These are phyloP conservation scores for Funneliformis mosseae DNA, from an alignment of 192 early-diverging fungal genomes.

Conservation along the genomic window DNA sequence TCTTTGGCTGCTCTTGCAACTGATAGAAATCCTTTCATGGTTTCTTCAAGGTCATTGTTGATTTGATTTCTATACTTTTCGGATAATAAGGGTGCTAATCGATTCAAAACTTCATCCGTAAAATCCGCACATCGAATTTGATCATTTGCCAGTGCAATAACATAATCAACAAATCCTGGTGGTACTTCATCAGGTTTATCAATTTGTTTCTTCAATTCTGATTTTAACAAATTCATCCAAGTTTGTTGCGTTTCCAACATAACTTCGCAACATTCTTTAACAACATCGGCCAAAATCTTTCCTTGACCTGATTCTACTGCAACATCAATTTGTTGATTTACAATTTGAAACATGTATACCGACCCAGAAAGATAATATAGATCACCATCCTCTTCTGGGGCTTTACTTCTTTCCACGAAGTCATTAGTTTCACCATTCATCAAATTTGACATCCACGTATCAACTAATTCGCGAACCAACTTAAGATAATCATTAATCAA, in stretches of 20 bases:
- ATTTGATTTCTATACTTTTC: constrained; percentile 65
- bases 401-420: constrained; percentile 67
- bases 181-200: constrained; percentile 75
- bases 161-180: constrained; percentile 91
- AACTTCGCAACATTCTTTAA: constrained; percentile 75
- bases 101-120: constrained; percentile 72
- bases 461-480: constrained; percentile 82
- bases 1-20: constrained; percentile 76
- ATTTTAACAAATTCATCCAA: constrained; percentile 78
- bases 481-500: constrained; percentile 90
- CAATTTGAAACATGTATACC: constrained; percentile 94
- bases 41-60: constrained; percentile 64
- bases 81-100: constrained; percentile 58
- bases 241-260: constrained; percentile 82
- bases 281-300: constrained; percentile 86
- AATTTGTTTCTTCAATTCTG: constrained; percentile 78
- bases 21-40: constrained; percentile 90
- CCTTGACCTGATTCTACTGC: constrained; percentile 83
- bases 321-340: constrained; percentile 96
- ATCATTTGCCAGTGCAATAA: constrained; percentile 96
- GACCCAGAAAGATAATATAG: constrained; percentile 84
- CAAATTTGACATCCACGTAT: constrained; percentile 92
- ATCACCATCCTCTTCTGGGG: constrained; percentile 79
- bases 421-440: constrained; percentile 80
- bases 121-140: constrained; percentile 89